Evolutionary conservation across 345 rosid species (phyloP).

Genomic region (Reutealis trisperma): DNA sequence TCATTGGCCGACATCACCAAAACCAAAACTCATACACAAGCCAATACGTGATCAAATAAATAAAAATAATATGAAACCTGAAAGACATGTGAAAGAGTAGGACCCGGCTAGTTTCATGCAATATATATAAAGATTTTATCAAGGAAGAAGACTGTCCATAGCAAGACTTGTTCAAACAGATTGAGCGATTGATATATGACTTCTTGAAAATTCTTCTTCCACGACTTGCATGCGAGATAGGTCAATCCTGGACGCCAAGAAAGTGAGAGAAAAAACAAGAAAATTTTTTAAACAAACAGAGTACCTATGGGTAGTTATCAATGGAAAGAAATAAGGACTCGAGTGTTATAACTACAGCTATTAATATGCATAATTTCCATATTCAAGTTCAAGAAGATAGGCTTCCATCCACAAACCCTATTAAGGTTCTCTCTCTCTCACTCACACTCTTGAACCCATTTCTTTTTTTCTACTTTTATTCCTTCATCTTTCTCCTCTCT

Average conservation of each 20-base stretch:
- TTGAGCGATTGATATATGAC: neutral
- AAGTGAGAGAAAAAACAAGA: neutral
- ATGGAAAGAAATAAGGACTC: constrained; percentile 14
- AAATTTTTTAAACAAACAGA: neutral
- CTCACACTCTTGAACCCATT: neutral
- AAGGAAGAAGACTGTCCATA: neutral
- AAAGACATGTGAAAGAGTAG: neutral
- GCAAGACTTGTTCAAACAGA: constrained; percentile 1
- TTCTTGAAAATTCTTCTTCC: neutral
- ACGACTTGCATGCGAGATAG: neutral
- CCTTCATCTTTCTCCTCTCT: neutral
- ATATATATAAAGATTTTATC: neutral
- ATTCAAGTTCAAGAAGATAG: constrained; percentile 36
- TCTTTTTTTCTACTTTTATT: neutral
- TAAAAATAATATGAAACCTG: neutral
- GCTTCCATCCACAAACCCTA: constrained; percentile 35
- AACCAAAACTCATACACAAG: constrained; percentile 8
- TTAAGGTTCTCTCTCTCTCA: constrained; percentile 38
- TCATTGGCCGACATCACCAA: constrained; percentile 15
- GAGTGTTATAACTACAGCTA: constrained; percentile 2
- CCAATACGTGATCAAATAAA: neutral
- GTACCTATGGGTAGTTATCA: neutral
- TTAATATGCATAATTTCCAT: constrained; percentile 27
- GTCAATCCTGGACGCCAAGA: constrained; percentile 21
- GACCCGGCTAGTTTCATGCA: constrained; percentile 2